phyloP scores from a whole-genome alignment of 2,329 filamentous ascomycete genomes.

The Sclerotinia borealis region DNA sequence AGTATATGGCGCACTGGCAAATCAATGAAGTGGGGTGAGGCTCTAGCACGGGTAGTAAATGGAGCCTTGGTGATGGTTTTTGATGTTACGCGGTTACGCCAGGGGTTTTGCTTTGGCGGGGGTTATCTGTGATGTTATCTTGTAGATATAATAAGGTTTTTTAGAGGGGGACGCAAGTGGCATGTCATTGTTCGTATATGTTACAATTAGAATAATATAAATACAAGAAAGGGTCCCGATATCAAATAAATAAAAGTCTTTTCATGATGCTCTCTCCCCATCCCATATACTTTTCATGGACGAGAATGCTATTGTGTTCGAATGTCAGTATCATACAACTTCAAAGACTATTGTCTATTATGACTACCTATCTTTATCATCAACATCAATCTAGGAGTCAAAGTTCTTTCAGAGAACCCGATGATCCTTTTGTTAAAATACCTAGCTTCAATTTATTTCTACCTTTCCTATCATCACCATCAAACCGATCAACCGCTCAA shows the following conservation, averaged over 20 bases:
- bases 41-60: background rate
- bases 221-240: background rate
- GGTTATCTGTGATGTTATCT: background rate
- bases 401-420: too few relatives aligned
- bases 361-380: too few relatives aligned
- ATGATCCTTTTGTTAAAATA: too few relatives aligned
- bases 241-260: background rate
- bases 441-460: too few relatives aligned
- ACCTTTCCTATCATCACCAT: too few relatives aligned
- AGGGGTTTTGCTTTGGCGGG: too few relatives aligned
- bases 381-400: too few relatives aligned
- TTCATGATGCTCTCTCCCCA: background rate
- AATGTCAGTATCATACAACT: too few relatives aligned
- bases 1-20: background rate
- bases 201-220: background rate
- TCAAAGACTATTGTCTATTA: too few relatives aligned
- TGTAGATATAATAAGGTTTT: too few relatives aligned
- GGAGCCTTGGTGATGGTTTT: background rate
- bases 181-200: background rate
- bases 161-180: background rate
- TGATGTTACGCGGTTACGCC: background rate
- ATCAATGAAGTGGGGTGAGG: slow-evolving; percentile 1
- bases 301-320: background rate
- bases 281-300: background rate
- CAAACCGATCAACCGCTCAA: too few relatives aligned